phyloP scores from a whole-genome alignment of 2,329 filamentous ascomycete species.

The Drechslerella dactyloides region DNA sequence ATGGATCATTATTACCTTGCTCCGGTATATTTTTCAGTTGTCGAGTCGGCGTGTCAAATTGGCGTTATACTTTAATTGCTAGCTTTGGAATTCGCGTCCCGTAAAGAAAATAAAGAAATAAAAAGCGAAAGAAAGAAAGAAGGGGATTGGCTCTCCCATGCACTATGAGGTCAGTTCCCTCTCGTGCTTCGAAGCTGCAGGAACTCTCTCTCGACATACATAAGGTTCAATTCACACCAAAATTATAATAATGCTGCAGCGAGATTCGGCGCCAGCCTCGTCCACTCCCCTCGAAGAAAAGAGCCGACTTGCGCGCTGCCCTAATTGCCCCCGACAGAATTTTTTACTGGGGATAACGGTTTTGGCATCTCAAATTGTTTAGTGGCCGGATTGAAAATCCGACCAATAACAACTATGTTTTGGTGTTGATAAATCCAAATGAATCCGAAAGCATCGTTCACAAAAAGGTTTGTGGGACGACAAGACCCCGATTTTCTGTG shows the following conservation, averaged over 20 bases:
- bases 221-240: neutral
- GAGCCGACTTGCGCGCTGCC: constrained; percentile 20
- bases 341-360: constrained; percentile 32
- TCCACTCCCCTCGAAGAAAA: constrained; percentile 18
- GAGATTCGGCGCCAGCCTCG: constrained; percentile 18
- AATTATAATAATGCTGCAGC: constrained; percentile 25
- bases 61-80: constrained; percentile 1
- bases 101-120: neutral
- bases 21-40: neutral
- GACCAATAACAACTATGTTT: constrained; percentile 34
- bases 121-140: too few relatives aligned
- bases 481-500: neutral
- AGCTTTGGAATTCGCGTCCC: constrained; percentile 18
- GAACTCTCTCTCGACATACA: constrained; percentile 3
- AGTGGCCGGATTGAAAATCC: constrained; percentile 45
- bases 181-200: constrained; percentile 6
- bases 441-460: neutral
- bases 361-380: constrained; percentile 18
- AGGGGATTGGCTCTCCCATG: constrained; percentile 22
- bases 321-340: constrained; percentile 27
- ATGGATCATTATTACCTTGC: neutral
- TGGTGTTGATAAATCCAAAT: constrained; percentile 32
- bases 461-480: neutral
- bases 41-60: neutral
- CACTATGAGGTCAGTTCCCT: constrained; percentile 11